phyloP scores from a whole-genome alignment of 306 rosid species.

The Vachellia collinsii region DNA sequence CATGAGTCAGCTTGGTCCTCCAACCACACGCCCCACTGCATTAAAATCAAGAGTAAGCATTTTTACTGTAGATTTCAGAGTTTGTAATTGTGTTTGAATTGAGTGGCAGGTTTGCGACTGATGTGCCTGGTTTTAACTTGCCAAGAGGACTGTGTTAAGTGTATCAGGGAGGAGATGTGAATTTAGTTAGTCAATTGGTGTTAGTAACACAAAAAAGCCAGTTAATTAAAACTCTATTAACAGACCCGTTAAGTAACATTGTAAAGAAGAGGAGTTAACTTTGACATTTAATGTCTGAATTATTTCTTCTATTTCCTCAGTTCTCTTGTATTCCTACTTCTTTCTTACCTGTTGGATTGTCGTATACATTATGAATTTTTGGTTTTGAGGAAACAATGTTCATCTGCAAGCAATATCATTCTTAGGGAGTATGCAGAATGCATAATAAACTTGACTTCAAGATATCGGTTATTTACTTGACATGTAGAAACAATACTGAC shows the following conservation, averaged over 20 bases:
- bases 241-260: background rate
- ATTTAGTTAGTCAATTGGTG: background rate
- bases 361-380: conserved; percentile 5
- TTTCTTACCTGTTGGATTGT: background rate
- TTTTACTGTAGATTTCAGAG: conserved; percentile 30
- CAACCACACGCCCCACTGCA: conserved; percentile 67
- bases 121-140: conserved; percentile 25
- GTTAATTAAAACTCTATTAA: background rate
- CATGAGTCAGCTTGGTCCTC: conserved; percentile 72
- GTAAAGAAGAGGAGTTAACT: background rate
- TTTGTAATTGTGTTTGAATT: conserved; percentile 11
- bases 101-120: conserved; percentile 7
- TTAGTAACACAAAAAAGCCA: background rate
- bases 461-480: conserved; percentile 24
- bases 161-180: background rate
- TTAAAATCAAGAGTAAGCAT: conserved; percentile 89
- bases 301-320: background rate
- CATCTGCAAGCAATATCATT: conserved; percentile 16
- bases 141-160: background rate
- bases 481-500: background rate
- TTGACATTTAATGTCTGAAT: background rate
- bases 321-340: background rate
- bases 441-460: conserved; percentile 28
- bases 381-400: conserved; percentile 6
- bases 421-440: conserved; percentile 17